Base-by-base conservation (phyloP, 2,329 filamentous ascomycete genomes). In the Leptographium galeiforme region DNA sequence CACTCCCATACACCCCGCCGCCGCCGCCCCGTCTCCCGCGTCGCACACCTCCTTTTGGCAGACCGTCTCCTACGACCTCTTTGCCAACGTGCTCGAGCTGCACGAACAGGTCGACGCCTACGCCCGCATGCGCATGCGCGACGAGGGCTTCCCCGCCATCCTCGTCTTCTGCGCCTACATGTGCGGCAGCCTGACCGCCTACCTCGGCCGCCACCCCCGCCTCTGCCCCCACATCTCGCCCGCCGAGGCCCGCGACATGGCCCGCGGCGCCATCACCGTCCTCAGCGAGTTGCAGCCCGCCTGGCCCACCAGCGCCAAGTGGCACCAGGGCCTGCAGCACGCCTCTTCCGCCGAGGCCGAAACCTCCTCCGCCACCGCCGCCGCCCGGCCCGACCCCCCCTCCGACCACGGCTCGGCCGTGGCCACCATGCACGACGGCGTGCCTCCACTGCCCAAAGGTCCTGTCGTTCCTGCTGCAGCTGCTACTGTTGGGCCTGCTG, bases 141-240 rank as follows among this genome's bases (percentile, higher is more conserved):
- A 52, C 41, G 53, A 57, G 34, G 53, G 55, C 0, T 67, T 64
- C 48, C 66, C 64, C 8, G 65, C 62, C 50, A 66, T 70, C 30
- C 61, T 70, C 8, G 67, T 67, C 11, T 70, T 70, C 48, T 70
- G 67, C 51, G 63, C 66, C 40, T 70, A 70, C 57, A 64, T 68
- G 48, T 70, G 67, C 55, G 68, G 67, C 11, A 69, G 66, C 0
- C 59, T 70, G 13, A 55, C 57, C 5, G 58, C 58, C 1, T 53
- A 55, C 40, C 54, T 59, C 11, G 55, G 54, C 54, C 56, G 52
- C 45, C 50, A 56, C 34, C 57, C 57, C 2, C 30, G 30, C 8
- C 51, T 59, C 33, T 59, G 57, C 39, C 57, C 56, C 2, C 56
- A 55, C 13, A 45, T 56, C 10, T 40, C 57, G 18, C 34, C 52